Evolutionary conservation across 2,329 filamentous ascomycete species (phyloP), one percentile per base, ranked within the genome.

Genomic region (Myrmaecium sp.): DNA sequence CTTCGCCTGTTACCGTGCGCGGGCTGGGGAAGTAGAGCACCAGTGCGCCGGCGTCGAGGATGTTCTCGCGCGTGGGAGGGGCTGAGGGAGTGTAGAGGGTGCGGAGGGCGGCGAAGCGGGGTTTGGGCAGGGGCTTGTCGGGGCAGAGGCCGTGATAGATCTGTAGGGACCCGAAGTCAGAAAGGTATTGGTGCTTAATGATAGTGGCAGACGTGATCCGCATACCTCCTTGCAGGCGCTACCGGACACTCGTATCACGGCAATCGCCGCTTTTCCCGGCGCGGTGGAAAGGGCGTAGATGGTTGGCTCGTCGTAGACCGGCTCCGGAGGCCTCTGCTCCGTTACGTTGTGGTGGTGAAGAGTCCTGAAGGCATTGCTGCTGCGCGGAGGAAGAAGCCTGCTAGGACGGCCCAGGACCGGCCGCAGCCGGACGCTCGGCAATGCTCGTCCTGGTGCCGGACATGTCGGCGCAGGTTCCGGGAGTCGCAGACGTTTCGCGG

Each of bases 241-340:
- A 0, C 89, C 89, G 4, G 89, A 94, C 14, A 93, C 63, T 9
- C 89, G 71, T 27, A 95, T 72, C 18, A 95, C 74, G 2, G 86
- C 86, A 46, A 98, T 93, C 1, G 83, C 89, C 22, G 82, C 83
- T 45, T 73, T 73, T 1, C 86, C 89, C 7, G 76, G 61, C 0
- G 81, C 82, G 1, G 84, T 91, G 0, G 86, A 94, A 1, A 95
- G 58, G 0, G 89, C 89, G 50, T 92, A 95, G 28, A 98, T 92
- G 1, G 86, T 95, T 14, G 31, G 29, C 23, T 32, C 28, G 21
- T 23, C n/a, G n/a, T n/a, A n/a, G n/a, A n/a, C n/a, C n/a, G n/a
- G n/a, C n/a, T n/a, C n/a, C n/a, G n/a, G n/a, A n/a, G n/a, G n/a
- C n/a, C n/a, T n/a, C n/a, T n/a, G n/a, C n/a, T n/a, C n/a, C n/a